A percentile compares a stretch with the other conserved stretches of the same genome.
These are phyloP conservation scores for Didymella segeticola DNA, from an alignment of 2,329 filamentous ascomycete genomes.

Conservation along the genomic window DNA sequence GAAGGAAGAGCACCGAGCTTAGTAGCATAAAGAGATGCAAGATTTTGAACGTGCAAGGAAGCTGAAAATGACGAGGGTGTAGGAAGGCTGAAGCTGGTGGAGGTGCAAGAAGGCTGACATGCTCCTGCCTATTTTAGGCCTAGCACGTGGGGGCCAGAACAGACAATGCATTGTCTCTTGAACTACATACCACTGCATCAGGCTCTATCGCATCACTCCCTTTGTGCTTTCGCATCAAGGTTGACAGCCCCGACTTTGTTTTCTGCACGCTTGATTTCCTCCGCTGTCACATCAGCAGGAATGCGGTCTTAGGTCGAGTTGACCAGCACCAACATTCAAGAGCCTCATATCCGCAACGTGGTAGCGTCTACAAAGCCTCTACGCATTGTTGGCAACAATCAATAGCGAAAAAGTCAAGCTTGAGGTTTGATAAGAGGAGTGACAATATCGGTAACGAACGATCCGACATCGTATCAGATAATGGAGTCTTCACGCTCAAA, in stretches of 20 bases:
- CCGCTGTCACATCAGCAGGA: constrained; percentile 39
- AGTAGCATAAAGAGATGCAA: neutral
- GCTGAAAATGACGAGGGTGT: neutral
- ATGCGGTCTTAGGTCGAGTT: constrained; percentile 43
- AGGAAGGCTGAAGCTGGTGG: neutral
- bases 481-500: constrained; percentile 30
- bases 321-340: constrained; percentile 38
- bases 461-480: neutral
- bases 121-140: neutral
- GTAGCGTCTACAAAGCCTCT: constrained; percentile 26
- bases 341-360: constrained; percentile 9
- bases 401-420: constrained; percentile 3
- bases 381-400: constrained; percentile 19
- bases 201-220: neutral
- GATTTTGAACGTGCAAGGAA: neutral
- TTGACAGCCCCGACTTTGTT: constrained; percentile 24
- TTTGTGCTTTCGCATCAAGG: constrained; percentile 21
- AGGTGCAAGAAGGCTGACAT: neutral
- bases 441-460: constrained; percentile 7
- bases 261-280: constrained; percentile 27
- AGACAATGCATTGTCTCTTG: neutral
- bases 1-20: neutral
- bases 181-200: neutral
- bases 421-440: constrained; percentile 16
- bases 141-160: constrained; percentile 9